Evolutionary conservation across 768 basidiomycete species (phyloP).

Genomic region (Cystobasidium onofrii): DNA sequence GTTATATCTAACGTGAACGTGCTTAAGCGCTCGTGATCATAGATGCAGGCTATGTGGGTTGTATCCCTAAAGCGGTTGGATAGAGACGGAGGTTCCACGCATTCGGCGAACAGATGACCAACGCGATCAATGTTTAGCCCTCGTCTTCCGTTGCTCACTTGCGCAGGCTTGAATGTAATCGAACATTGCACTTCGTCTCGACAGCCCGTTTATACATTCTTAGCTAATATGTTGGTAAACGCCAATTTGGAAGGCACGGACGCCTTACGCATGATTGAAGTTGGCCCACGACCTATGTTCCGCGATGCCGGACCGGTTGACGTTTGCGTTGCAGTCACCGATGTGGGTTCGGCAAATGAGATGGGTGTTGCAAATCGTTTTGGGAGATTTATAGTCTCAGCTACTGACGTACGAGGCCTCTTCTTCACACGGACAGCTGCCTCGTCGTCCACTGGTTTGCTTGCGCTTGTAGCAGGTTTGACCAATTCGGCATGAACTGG

Average conservation of each 20-base stretch:
- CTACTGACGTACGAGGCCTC: not conserved
- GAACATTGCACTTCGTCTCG: no score
- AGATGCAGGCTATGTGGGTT: not conserved
- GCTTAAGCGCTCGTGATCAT: not conserved
- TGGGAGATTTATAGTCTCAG: not conserved
- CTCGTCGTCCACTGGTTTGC: not conserved
- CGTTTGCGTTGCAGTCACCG: not conserved
- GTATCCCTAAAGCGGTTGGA: no score
- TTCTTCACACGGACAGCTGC: not conserved
- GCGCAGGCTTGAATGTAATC: no score
- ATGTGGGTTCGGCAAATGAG: not conserved
- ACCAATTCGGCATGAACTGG: not conserved
- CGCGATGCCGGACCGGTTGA: not conserved
- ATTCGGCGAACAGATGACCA: no score
- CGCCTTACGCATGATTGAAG: not conserved
- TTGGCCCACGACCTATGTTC: not conserved
- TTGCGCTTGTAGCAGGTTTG: not conserved
- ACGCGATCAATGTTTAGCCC: no score
- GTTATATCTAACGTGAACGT: not conserved
- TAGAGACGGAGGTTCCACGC: no score
- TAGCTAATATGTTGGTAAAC: not conserved
- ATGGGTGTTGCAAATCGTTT: not conserved
- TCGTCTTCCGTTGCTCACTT: no score
- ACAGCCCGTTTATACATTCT: no score
- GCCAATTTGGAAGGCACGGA: not conserved